Evolutionary conservation across 441 rosid genomes (phyloP).

Genomic region (Corymbia calophylla): DNA sequence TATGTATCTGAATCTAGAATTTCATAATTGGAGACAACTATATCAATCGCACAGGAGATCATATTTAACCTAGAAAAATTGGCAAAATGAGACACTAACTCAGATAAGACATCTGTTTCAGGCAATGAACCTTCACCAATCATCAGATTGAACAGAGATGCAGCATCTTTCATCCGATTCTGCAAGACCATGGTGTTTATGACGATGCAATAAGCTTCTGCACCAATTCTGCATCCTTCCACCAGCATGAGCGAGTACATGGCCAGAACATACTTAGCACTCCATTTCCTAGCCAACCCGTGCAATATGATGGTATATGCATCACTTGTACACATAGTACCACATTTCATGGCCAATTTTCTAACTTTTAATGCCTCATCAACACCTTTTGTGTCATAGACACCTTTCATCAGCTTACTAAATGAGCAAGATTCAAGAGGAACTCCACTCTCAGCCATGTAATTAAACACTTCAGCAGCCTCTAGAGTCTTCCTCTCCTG

Average conservation of each 20-base stretch:
- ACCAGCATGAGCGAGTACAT: constrained; percentile 34
- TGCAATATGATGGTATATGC: constrained; percentile 25
- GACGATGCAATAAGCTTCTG: constrained; percentile 33
- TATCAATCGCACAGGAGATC: constrained; percentile 17
- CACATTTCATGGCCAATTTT: constrained; percentile 22
- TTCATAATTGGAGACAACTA: constrained; percentile 12
- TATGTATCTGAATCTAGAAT: constrained; percentile 24
- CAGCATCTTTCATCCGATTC: constrained; percentile 19
- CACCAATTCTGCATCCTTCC: constrained; percentile 22
- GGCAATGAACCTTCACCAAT: constrained; percentile 25
- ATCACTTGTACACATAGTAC: constrained; percentile 17
- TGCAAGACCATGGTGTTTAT: constrained; percentile 21
- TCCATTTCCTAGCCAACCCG: constrained; percentile 19
- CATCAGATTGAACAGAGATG: constrained; percentile 27
- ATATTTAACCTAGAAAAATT: constrained; percentile 13
- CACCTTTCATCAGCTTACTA: constrained; percentile 17
- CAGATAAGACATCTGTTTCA: constrained; percentile 18
- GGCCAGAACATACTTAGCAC: constrained; percentile 9
- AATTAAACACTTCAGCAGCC: constrained; percentile 29
- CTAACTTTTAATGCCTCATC: constrained; percentile 30
- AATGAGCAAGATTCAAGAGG: constrained; percentile 23
- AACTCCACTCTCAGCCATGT: constrained; percentile 33
- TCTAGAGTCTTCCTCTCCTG: constrained; percentile 16
- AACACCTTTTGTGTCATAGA: constrained; percentile 26
- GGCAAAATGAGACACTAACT: constrained; percentile 20